Percentiles rank a stretch among this genome's conserved stretches.
Evolutionary conservation across 805 yeast genomes (phyloP).

Genomic region (Phaffomyces antillensis): DNA sequence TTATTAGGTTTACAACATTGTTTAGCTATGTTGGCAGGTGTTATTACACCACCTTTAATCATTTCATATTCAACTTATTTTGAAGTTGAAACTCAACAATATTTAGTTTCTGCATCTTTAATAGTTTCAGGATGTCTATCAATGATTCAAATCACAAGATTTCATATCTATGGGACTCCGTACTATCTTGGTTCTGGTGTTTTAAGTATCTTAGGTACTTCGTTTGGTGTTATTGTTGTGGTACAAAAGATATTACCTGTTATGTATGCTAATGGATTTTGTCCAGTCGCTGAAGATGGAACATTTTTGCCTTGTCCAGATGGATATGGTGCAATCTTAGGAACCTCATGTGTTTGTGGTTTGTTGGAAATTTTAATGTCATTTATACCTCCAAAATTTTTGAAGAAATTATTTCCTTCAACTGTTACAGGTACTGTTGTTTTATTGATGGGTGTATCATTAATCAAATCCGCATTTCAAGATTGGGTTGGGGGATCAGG

Average conservation of each 20-base stretch:
- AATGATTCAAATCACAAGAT: slow-evolving; percentile 69
- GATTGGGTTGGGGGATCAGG: slow-evolving; percentile 89
- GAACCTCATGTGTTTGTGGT: slow-evolving; percentile 70
- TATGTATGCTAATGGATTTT: slow-evolving; percentile 68
- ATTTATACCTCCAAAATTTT: slow-evolving; percentile 64
- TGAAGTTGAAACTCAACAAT: slow-evolving; percentile 42
- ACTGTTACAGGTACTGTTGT: slow-evolving; percentile 92
- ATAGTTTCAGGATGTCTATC: slow-evolving; percentile 70
- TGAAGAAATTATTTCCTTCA: slow-evolving; percentile 78
- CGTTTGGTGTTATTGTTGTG: slow-evolving; percentile 81
- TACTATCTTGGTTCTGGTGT: slow-evolving; percentile 87
- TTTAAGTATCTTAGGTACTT: slow-evolving; percentile 84
- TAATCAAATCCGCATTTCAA: slow-evolving; percentile 66
- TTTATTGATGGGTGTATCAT: slow-evolving; percentile 67
- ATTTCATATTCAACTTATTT: slow-evolving; percentile 63
- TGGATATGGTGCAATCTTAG: slow-evolving; percentile 81
- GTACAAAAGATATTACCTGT: slow-evolving; percentile 70
- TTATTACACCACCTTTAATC: slow-evolving; percentile 76
- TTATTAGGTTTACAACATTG: slow-evolving; percentile 83
- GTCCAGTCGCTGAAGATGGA: slow-evolving; percentile 62
- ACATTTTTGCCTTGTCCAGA: slow-evolving; percentile 72
- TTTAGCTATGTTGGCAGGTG: slow-evolving; percentile 87
- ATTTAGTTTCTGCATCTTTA: slow-evolving; percentile 64
- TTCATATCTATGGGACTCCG: slow-evolving; percentile 67
- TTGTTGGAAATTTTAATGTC: slow-evolving; percentile 65